Base-by-base conservation (phyloP, 352 stramenopile species). In the Pseudoperonospora humuli region DNA sequence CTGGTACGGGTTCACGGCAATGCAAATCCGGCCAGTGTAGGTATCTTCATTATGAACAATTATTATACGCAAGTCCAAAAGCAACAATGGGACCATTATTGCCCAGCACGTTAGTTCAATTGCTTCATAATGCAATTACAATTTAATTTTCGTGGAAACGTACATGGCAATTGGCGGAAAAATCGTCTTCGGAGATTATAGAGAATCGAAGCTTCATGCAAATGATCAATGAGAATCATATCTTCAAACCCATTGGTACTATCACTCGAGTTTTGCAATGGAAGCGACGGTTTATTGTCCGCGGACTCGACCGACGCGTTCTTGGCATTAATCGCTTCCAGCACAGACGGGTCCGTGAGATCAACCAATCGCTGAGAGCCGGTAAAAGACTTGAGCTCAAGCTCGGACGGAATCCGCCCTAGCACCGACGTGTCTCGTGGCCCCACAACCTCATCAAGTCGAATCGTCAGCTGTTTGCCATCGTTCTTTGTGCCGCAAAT, bases 1-100 rank as follows among this genome's bases (percentile, higher is more conserved):
- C 45, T 88, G 73, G 49, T 94, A 94, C 43, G 82, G 82, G 45
- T 94, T 94, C 46, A 94, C 78, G 0, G 77, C 79, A 41, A 94
- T 93, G 50, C 78, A 93, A 42, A 94, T 93, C 20, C 84, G 84
- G 29, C 82, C 82, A 15, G 78, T 92, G 44, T 92, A 92, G 27
- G 82, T 91, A 42, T 93, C 75, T 86, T 20, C 2, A 38, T 3
- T 19, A 31, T 1, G 14, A 26, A 31, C 26, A 27, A 19, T 5
- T 33, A 57, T 39, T 37, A 26, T 52, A 31, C 28, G 5, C 33
- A 21, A 32, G 31, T 2, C 7, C 49, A 4, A 34, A 43, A 23
- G 61, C 23, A 27, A 17, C 44, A 25, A 7, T 13, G 29, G 13
- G n/a, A 39, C 52, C 32, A 44, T 45, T 18, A 54, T 33, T 32